A percentile compares a stretch with the other conserved stretches of the same genome.
These are phyloP conservation scores for Rubroshorea leprosula DNA, from an alignment of 345 rosid species.

Conservation along the genomic window DNA sequence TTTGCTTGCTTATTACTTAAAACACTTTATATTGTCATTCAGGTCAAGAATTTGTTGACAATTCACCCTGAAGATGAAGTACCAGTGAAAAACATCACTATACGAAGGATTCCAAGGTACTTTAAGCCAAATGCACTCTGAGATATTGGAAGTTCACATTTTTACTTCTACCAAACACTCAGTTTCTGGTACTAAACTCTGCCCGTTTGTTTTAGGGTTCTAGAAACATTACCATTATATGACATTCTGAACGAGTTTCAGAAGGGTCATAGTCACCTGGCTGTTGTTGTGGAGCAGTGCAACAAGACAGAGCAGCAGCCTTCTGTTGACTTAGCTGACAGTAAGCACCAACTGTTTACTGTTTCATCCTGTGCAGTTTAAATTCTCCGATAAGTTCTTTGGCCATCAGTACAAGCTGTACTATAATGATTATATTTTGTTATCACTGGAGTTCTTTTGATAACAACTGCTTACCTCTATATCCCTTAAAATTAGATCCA, in stretches of 20 bases:
- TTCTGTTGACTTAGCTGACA: conserved; percentile 12
- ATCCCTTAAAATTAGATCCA: conserved; percentile 25
- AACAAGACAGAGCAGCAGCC: conserved; percentile 29
- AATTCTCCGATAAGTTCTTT: background rate
- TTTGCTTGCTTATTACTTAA: too few relatives aligned
- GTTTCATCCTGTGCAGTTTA: background rate
- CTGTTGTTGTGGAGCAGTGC: conserved; percentile 65
- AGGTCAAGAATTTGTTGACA: conserved; percentile 87
- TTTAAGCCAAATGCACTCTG: background rate
- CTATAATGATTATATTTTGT: background rate
- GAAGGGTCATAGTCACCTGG: conserved; percentile 99
- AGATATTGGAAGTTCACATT: background rate
- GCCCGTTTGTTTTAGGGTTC: conserved; percentile 50
- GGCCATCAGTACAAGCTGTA: background rate
- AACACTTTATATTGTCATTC: background rate
- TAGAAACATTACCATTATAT: conserved; percentile 75
- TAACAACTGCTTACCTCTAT: background rate
- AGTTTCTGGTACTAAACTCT: too few relatives aligned
- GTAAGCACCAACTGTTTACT: conserved; percentile 28
- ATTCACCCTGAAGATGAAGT: conserved; percentile 74
- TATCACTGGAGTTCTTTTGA: background rate
- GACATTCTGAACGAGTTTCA: conserved; percentile 98
- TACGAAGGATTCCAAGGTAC: conserved; percentile 90
- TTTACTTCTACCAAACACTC: background rate
- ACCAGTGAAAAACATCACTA: conserved; percentile 78